Evolutionary conservation across 257 asterid species (phyloP).

Genomic region (Cynanchum wilfordii): DNA sequence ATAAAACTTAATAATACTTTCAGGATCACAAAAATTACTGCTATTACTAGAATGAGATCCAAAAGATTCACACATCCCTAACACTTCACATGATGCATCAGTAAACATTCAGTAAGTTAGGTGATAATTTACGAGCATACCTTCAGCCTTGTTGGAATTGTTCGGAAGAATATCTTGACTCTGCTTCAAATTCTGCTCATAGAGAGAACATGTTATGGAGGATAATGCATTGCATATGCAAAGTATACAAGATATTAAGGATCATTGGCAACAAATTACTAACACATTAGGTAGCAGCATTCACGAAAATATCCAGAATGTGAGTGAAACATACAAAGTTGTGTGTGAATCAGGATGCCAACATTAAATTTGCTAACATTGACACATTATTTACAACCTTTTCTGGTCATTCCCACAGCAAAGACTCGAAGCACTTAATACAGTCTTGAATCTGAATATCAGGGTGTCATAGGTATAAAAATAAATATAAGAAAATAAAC

Average conservation of each 20-base stretch:
- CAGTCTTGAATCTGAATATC: background rate
- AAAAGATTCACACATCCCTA: background rate
- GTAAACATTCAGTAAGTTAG: conserved; percentile 9
- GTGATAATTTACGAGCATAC: conserved; percentile 26
- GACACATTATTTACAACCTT: background rate
- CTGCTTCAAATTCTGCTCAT: conserved; percentile 46
- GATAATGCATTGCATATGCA: background rate
- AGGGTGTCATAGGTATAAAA: background rate
- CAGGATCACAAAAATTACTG: background rate
- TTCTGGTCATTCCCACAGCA: background rate
- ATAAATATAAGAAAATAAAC: background rate
- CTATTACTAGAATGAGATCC: background rate
- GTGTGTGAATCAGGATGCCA: background rate
- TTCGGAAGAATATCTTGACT: conserved; percentile 29
- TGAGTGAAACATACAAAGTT: background rate
- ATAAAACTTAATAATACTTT: background rate
- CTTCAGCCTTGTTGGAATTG: conserved; percentile 42
- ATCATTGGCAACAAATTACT: background rate
- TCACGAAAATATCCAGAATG: background rate
- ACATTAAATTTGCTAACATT: background rate
- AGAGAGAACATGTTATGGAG: conserved; percentile 9
- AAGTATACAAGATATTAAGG: conserved; percentile 3
- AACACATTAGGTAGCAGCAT: background rate
- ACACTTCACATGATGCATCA: background rate
- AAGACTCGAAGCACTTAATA: background rate